These are phyloP conservation scores for Chaetomium sp. DNA, from an alignment of 2,329 filamentous ascomycete genomes.

Conservation along the genomic window DNA sequence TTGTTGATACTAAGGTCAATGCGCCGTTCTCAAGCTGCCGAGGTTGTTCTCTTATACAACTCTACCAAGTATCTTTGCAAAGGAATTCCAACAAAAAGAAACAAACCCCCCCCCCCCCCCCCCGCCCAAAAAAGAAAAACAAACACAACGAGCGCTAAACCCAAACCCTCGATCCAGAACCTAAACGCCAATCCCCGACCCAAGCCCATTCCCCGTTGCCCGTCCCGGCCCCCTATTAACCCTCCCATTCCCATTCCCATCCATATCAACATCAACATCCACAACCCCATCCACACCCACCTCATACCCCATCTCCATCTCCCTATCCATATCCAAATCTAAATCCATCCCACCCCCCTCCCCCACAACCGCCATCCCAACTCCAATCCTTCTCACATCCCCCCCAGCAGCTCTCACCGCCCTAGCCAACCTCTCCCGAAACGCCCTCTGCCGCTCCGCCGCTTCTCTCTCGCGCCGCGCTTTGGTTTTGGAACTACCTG, in stretches of 20 bases:
- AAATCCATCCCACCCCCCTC: not conserved
- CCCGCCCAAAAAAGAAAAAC: too few species aligned
- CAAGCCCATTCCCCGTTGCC: not conserved
- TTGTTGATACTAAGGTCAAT: too few species aligned
- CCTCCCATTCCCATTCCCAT: not conserved
- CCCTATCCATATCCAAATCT: not conserved
- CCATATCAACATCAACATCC: not conserved
- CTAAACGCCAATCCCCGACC: too few species aligned
- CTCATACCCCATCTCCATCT: not conserved
- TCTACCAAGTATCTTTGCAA: too few species aligned
- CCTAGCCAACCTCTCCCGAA: conserved; percentile 62
- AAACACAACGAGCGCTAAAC: not conserved
- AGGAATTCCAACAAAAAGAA: conserved; percentile 20
- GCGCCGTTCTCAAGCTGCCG: too few species aligned
- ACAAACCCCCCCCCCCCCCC: too few species aligned
- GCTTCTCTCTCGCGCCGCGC: conserved; percentile 86
- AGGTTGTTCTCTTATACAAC: too few species aligned
- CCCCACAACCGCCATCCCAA: conserved; percentile 22
- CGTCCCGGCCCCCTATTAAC: not conserved
- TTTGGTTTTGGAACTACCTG: conserved; percentile 88
- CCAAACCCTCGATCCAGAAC: not conserved
- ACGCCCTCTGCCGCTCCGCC: conserved; percentile 61
- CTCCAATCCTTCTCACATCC: conserved; percentile 43
- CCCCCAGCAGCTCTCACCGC: conserved; percentile 66
- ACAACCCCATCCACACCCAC: not conserved